Evolutionary conservation across 805 yeast genomes (phyloP).

Genomic region (Candida vaughaniae): DNA sequence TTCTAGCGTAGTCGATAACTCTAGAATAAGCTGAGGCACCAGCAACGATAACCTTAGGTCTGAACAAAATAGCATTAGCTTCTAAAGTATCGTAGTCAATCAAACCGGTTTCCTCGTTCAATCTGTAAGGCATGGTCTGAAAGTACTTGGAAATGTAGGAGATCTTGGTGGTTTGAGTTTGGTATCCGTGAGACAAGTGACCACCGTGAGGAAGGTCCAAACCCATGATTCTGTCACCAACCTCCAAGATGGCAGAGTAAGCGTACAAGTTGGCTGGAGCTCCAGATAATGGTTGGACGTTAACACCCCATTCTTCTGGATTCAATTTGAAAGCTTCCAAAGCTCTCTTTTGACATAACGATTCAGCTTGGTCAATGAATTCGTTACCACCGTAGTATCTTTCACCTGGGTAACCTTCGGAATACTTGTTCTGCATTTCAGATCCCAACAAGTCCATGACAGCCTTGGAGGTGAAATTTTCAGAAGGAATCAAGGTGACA

Average conservation of each 20-base stretch:
- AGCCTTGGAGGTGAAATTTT: constrained; percentile 93
- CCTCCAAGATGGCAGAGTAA: constrained; percentile 91
- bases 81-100: constrained; percentile 96
- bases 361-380: constrained; percentile 91
- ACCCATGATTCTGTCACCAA: constrained; percentile 97
- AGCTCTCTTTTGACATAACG: constrained; percentile 92
- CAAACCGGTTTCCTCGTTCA: constrained; percentile 85
- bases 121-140: constrained; percentile 98
- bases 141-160: constrained; percentile 95
- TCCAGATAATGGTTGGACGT: constrained; percentile 94
- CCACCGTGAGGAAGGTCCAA: constrained; percentile 98
- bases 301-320: constrained; percentile 93
- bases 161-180: constrained; percentile 89
- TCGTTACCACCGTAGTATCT: constrained; percentile 99
- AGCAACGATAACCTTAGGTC: constrained; percentile 96
- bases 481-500: constrained; percentile 91
- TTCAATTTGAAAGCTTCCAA: constrained; percentile 80
- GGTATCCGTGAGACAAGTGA: constrained; percentile 97
- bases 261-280: constrained; percentile 98
- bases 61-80: constrained; percentile 83
- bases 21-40: constrained; percentile 99
- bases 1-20: constrained; percentile 92
- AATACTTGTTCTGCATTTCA: constrained; percentile 97
- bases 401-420: constrained; percentile 99
- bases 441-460: constrained; percentile 97